phyloP scores from a whole-genome alignment of 176 grass and related monocot species.

The Zea luxurians region DNA sequence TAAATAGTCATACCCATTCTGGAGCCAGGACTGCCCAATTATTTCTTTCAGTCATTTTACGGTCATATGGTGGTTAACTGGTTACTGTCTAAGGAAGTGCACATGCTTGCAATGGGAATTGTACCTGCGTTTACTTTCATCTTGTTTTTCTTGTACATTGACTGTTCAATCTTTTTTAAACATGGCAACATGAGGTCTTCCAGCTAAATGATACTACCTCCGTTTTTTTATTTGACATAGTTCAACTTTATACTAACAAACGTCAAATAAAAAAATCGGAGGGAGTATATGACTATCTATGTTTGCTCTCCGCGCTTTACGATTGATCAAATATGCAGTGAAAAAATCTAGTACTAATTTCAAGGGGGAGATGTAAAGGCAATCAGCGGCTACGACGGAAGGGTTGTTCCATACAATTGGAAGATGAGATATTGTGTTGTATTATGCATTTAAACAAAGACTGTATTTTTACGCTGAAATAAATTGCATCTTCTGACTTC shows the following conservation, averaged over 20 bases:
- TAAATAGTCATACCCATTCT: neutral
- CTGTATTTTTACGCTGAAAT: constrained; percentile 41
- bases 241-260: too few species aligned
- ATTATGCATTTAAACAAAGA: constrained; percentile 35
- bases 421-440: constrained; percentile 32
- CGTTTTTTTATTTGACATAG: too few species aligned
- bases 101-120: neutral
- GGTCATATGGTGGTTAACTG: neutral
- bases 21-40: neutral
- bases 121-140: constrained; percentile 1
- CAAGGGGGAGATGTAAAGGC: constrained; percentile 91
- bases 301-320: constrained; percentile 58
- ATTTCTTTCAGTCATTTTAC: constrained; percentile 18
- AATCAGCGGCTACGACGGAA: constrained; percentile 58
- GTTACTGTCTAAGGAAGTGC: neutral
- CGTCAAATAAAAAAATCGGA: too few species aligned
- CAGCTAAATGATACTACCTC: neutral
- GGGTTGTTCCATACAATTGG: neutral
- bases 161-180: neutral
- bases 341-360: constrained; percentile 92
- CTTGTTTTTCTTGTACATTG: constrained; percentile 27
- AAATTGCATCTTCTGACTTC: constrained; percentile 30
- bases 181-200: neutral
- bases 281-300: neutral
- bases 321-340: constrained; percentile 91